Percentiles rank a stretch among this genome's conserved stretches.
phyloP scores from a whole-genome alignment of 2,329 filamentous ascomycete genomes.

The Phialophora macrospora region DNA sequence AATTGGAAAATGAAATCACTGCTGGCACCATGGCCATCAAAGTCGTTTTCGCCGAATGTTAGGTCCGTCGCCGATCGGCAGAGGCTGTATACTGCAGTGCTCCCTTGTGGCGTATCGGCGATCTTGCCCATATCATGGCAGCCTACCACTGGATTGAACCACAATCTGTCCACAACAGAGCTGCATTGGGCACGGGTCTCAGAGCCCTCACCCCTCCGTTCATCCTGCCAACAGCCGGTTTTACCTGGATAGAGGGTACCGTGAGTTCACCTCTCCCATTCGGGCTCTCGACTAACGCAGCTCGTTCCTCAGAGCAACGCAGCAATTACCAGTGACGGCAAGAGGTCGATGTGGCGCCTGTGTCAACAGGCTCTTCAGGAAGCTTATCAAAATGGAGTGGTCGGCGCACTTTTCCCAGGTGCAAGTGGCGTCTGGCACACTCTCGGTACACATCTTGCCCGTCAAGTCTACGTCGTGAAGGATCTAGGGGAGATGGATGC shows the following conservation, averaged over 20 bases:
- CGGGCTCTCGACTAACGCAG: neutral
- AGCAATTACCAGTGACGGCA: neutral
- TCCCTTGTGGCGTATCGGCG: constrained; percentile 26
- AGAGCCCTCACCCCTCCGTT: constrained; percentile 22
- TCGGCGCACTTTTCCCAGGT: constrained; percentile 7
- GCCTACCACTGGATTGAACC: constrained; percentile 30
- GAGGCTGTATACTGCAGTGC: constrained; percentile 12
- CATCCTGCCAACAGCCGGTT: constrained; percentile 15
- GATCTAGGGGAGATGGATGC: constrained; percentile 17
- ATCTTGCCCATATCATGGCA: constrained; percentile 25
- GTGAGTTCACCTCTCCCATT: neutral
- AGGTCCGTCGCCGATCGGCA: constrained; percentile 23
- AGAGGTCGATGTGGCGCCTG: constrained; percentile 9
- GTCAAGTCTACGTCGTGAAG: constrained; percentile 13
- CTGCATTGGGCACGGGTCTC: constrained; percentile 2
- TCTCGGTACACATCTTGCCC: constrained; percentile 7
- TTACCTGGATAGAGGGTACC: constrained; percentile 7
- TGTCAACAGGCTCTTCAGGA: constrained; percentile 16
- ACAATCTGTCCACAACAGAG: constrained; percentile 16
- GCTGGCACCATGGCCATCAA: constrained; percentile 14
- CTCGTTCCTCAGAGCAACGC: neutral
- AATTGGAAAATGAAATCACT: constrained; percentile 18
- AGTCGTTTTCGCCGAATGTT: constrained; percentile 29
- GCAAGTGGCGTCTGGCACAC: constrained; percentile 14
- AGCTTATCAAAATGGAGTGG: constrained; percentile 11